These are phyloP conservation scores for Agrocybe pediades DNA, from an alignment of 768 basidiomycete genomes.

Conservation along the genomic window DNA sequence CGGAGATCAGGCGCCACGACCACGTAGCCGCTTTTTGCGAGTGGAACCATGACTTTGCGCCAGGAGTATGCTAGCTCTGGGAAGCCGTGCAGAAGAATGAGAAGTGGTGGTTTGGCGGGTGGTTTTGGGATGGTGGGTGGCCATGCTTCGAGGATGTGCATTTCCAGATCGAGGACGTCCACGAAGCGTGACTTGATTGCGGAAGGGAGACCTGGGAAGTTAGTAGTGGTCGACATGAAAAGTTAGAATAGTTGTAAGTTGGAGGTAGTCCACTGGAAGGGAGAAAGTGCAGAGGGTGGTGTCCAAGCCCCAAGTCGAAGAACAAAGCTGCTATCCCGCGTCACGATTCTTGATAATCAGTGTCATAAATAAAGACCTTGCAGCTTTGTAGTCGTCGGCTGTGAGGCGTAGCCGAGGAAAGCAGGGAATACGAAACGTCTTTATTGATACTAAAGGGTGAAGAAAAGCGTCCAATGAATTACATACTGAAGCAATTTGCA, in stretches of 20 bases:
- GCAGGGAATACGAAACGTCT: not conserved
- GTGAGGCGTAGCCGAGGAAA: not conserved
- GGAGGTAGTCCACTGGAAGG: not conserved
- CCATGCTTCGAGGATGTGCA: constrained; percentile 53
- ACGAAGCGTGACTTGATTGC: constrained; percentile 40
- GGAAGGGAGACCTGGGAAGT: constrained; percentile 22
- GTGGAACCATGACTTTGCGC: constrained; percentile 56
- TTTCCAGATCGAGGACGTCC: constrained; percentile 46
- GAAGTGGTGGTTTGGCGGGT: constrained; percentile 37
- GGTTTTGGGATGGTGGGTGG: constrained; percentile 20
- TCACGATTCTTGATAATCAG: not conserved
- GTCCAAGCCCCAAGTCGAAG: not conserved
- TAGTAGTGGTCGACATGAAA: not conserved
- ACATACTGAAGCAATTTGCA: not conserved
- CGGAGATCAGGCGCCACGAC: constrained; percentile 67
- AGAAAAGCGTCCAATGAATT: not conserved
- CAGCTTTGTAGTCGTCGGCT: not conserved
- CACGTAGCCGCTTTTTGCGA: constrained; percentile 52
- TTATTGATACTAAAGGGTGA: not conserved
- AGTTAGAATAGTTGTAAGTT: not conserved
- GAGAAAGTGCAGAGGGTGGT: not conserved
- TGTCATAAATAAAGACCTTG: not conserved
- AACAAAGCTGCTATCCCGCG: not conserved
- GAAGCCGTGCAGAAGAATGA: constrained; percentile 67
- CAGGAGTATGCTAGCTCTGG: constrained; percentile 69